A percentile compares a stretch with the other conserved stretches of the same genome.
Evolutionary conservation across 2,329 filamentous ascomycete species (phyloP).

Genomic region (Claviceps sp.): DNA sequence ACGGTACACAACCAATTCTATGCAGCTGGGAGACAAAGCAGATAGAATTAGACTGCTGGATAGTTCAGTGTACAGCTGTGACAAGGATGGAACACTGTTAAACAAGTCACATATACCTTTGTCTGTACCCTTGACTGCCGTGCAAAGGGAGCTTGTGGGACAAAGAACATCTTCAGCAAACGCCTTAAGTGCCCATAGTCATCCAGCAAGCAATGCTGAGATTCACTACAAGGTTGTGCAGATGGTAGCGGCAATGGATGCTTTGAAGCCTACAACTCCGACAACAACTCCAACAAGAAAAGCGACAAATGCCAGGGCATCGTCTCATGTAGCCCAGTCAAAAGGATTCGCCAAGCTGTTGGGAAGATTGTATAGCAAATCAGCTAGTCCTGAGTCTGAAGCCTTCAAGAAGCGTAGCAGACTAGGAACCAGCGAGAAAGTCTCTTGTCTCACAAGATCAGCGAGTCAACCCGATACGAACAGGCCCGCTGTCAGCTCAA

Average conservation of each 20-base stretch:
- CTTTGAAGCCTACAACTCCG: conserved; percentile 18
- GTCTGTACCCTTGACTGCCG: not conserved
- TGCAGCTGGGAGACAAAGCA: not conserved
- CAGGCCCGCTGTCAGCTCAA: conserved; percentile 16
- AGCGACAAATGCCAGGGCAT: conserved; percentile 11
- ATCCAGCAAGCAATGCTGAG: conserved; percentile 10
- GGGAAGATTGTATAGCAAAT: conserved; percentile 19
- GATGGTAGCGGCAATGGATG: conserved; percentile 24
- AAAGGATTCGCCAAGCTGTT: conserved; percentile 22
- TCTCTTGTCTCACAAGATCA: not conserved
- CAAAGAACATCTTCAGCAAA: not conserved
- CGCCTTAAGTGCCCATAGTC: not conserved
- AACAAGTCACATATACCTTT: not conserved
- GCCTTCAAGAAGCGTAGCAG: not conserved
- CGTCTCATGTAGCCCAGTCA: conserved; percentile 16
- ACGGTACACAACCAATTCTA: conserved; percentile 5
- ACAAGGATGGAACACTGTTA: not conserved
- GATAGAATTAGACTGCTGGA: conserved; percentile 4
- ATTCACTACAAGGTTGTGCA: conserved; percentile 21
- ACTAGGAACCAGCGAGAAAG: not conserved
- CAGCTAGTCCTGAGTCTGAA: conserved; percentile 10
- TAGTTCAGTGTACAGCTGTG: not conserved
- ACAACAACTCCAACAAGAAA: conserved; percentile 6
- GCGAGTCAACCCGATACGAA: not conserved
- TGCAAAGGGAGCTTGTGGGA: not conserved